Conservation (phyloP, 177 flowering plant genomes). For the Tripterygium wilfordii region DNA sequence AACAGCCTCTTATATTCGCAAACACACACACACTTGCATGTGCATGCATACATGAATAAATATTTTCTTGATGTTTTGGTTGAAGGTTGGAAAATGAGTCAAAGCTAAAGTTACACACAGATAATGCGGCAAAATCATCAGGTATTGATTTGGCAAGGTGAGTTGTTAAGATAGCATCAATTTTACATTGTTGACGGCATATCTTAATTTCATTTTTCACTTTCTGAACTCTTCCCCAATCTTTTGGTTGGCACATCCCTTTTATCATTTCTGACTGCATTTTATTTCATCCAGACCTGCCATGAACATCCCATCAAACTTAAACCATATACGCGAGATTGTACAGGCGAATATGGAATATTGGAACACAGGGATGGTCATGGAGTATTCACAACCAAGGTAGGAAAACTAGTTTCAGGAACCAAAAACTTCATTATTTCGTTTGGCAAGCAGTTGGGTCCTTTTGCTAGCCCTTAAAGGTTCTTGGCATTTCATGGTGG, state of each 20-base stretch:
- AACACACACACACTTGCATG: no score
- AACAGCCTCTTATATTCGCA: not conserved
- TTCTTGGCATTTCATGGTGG: no score
- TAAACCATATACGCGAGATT: conserved; percentile 49
- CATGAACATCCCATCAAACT: conserved; percentile 44
- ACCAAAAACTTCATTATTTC: no score
- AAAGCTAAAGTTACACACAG: conserved; percentile 21
- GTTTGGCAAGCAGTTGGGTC: no score
- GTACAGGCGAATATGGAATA: conserved; percentile 2
- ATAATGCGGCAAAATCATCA: conserved; percentile 14
- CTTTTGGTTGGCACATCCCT: no score
- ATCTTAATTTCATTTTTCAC: not conserved
- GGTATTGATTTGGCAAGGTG: conserved; percentile 14
- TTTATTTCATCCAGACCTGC: conserved; percentile 27
- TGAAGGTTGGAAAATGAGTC: conserved; percentile 27
- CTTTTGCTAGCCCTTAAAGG: no score
- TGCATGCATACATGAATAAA: no score
- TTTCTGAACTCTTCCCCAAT: not conserved
- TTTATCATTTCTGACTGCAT: conserved; percentile 1
- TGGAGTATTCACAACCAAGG: no score
- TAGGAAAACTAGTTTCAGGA: no score
- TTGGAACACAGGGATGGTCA: not conserved
- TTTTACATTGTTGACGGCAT: conserved; percentile 3
- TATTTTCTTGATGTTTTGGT: conserved; percentile 9
- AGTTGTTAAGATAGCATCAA: conserved; percentile 38